phyloP scores from a whole-genome alignment of 306 rosid species.

The Canavalia ensiformis region DNA sequence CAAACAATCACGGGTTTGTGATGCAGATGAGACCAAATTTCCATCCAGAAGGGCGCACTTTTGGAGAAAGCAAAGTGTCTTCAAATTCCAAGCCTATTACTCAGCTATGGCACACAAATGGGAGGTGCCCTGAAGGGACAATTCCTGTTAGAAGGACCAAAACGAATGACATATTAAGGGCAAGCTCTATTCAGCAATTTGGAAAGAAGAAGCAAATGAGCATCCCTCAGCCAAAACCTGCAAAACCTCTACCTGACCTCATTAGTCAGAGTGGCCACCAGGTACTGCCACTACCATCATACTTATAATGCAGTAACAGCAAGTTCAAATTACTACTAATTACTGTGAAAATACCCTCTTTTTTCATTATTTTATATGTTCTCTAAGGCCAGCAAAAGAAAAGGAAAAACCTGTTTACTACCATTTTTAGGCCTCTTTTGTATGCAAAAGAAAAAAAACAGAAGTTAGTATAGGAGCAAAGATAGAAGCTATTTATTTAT shows the following conservation, averaged over 20 bases:
- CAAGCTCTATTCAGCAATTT: slow-evolving; percentile 60
- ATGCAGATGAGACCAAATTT: slow-evolving; percentile 55
- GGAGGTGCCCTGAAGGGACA: slow-evolving; percentile 65
- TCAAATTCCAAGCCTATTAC: slow-evolving; percentile 52
- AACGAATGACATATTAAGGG: slow-evolving; percentile 58
- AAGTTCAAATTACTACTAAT: slow-evolving; percentile 7
- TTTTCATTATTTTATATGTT: slow-evolving; percentile 27
- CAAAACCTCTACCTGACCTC: slow-evolving; percentile 60
- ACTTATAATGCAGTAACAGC: slow-evolving; percentile 7
- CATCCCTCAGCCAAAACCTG: slow-evolving; percentile 60
- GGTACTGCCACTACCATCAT: slow-evolving; percentile 51
- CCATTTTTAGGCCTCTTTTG: neutral
- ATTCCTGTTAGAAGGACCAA: slow-evolving; percentile 65
- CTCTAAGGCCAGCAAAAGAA: slow-evolving; percentile 16
- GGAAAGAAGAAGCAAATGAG: slow-evolving; percentile 61
- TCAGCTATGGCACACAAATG: slow-evolving; percentile 64
- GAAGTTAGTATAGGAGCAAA: neutral
- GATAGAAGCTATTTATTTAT: slow-evolving; percentile 15
- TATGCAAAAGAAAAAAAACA: neutral
- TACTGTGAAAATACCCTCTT: slow-evolving; percentile 18
- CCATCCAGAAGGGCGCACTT: slow-evolving; percentile 52
- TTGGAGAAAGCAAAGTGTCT: slow-evolving; percentile 57
- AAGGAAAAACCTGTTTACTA: neutral
- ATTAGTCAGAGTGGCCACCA: slow-evolving; percentile 63
- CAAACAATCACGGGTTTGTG: slow-evolving; percentile 18